Conservation (phyloP, 2,329 filamentous ascomycete species). For the Neurospora sp. region DNA sequence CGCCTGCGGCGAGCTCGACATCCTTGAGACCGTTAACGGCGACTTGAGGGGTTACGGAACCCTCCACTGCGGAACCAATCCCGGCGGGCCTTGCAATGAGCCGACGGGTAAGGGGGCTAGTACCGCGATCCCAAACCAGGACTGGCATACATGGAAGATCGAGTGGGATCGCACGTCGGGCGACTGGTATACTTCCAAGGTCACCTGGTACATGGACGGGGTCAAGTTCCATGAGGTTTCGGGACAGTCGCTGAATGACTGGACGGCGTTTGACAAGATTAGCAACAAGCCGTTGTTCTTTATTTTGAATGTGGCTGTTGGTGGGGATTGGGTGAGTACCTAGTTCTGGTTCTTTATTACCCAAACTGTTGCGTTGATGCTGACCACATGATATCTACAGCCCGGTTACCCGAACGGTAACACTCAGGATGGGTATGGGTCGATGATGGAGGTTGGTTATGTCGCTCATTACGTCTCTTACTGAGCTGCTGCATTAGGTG, state of each 20-base stretch:
- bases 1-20: slow-evolving; percentile 40
- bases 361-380: not conserved
- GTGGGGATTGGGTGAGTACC: slow-evolving; percentile 22
- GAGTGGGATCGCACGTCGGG: slow-evolving; percentile 32
- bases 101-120: slow-evolving; percentile 28
- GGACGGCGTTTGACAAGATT: slow-evolving; percentile 32
- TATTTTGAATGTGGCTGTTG: slow-evolving; percentile 23
- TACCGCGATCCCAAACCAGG: slow-evolving; percentile 32
- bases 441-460: slow-evolving; percentile 23
- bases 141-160: slow-evolving; percentile 40
- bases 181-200: slow-evolving; percentile 35
- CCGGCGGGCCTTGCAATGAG: slow-evolving; percentile 39
- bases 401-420: slow-evolving; percentile 20
- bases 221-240: slow-evolving; percentile 31
- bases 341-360: not conserved
- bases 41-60: slow-evolving; percentile 35
- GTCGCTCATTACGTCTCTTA: slow-evolving; percentile 18
- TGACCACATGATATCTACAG: slow-evolving; percentile 7
- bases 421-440: slow-evolving; percentile 20
- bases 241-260: slow-evolving; percentile 30
- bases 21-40: slow-evolving; percentile 41
- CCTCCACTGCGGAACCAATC: slow-evolving; percentile 33
- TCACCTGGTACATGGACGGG: slow-evolving; percentile 41
- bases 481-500: not conserved
- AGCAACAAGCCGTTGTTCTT: slow-evolving; percentile 18